Evolutionary conservation across 176 grass and related monocot genomes (phyloP).

Genomic region (Lolium rigidum): DNA sequence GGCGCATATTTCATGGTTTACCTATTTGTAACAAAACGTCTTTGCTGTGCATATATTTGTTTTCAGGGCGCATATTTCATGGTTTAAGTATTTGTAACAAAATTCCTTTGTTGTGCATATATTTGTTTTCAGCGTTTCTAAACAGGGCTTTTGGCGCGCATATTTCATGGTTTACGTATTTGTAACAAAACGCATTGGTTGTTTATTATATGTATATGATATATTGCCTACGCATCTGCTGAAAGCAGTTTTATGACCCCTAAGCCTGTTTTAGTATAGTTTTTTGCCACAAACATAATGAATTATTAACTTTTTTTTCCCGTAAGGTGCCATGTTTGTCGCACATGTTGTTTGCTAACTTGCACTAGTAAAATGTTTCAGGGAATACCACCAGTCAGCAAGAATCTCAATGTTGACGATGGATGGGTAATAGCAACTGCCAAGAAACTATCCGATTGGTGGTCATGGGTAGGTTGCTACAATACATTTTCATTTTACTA

Average conservation of each 20-base stretch:
- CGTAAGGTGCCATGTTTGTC: background rate
- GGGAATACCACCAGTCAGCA: slow-evolving; percentile 80
- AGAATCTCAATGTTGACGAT: slow-evolving; percentile 61
- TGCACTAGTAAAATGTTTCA: slow-evolving; percentile 48
- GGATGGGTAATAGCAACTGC: slow-evolving; percentile 72
- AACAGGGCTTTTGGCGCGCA: background rate
- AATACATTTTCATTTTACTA: background rate
- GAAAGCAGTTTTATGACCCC: background rate
- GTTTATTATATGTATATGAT: background rate
- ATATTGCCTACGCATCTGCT: background rate
- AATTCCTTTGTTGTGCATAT: too few species aligned
- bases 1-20: too few species aligned
- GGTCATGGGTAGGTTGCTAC: slow-evolving; percentile 77
- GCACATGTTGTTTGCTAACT: slow-evolving; percentile 28
- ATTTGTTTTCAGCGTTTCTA: slow-evolving; percentile 4
- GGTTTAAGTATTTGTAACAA: too few species aligned
- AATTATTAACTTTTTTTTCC: background rate
- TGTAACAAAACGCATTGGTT: background rate
- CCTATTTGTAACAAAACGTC: too few species aligned
- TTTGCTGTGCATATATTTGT: too few species aligned
- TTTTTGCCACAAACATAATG: background rate
- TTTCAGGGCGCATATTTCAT: too few species aligned
- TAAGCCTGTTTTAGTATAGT: slow-evolving; percentile 1
- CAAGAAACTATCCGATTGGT: slow-evolving; percentile 83
- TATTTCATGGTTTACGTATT: slow-evolving; percentile 27